Evolutionary conservation across 495 filamentous ascomycete species (phyloP).

Genomic region (Aspergillus diversus): DNA sequence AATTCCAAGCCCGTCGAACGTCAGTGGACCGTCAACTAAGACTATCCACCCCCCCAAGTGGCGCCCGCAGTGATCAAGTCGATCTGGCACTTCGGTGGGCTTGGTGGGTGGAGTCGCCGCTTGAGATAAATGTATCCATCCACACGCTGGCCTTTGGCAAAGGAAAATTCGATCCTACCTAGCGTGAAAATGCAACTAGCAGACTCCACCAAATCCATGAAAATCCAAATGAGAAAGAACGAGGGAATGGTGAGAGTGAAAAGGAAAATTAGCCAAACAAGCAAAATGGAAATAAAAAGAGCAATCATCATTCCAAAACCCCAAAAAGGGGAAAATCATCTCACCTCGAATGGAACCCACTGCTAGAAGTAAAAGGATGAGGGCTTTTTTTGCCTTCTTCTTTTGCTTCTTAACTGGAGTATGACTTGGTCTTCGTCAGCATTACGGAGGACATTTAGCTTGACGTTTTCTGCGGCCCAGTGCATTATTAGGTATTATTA

Average conservation of each 20-base stretch:
- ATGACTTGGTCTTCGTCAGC: slow-evolving; percentile 1
- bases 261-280: neutral
- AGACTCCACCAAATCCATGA: no score
- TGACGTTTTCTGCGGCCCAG: slow-evolving; percentile 17
- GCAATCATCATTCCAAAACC: neutral
- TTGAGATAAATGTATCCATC: neutral
- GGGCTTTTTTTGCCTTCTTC: no score
- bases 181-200: no score
- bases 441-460: neutral
- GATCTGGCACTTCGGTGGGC: slow-evolving; percentile 30
- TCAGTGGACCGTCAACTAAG: slow-evolving; percentile 25
- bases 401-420: neutral
- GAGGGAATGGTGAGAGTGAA: neutral
- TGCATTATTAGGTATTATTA: slow-evolving; percentile 2
- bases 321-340: neutral
- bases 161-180: neutral
- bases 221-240: neutral
- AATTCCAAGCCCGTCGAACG: slow-evolving; percentile 27
- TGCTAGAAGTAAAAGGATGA: no score
- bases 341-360: neutral
- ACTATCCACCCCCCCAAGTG: slow-evolving; percentile 22
- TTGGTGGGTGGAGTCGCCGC: slow-evolving; percentile 18
- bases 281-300: neutral
- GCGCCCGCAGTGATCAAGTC: slow-evolving; percentile 30
- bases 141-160: slow-evolving; percentile 11